Conservation (phyloP, 1,139 yeast species). For the Scheffersomyces illinoinensis region DNA sequence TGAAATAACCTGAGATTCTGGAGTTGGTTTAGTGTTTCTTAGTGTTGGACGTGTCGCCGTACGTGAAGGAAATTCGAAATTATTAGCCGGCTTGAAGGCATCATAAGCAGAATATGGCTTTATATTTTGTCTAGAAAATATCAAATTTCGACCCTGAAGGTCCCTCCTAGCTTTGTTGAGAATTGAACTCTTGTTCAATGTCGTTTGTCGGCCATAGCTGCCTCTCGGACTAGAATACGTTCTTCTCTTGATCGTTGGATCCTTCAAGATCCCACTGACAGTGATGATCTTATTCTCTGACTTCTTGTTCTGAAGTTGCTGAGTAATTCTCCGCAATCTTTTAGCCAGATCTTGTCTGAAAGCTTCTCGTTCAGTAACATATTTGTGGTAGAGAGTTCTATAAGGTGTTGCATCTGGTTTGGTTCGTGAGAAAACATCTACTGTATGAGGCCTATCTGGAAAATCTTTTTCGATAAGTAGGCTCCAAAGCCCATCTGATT, state of each 20-base stretch:
- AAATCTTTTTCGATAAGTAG: slow-evolving; percentile 47
- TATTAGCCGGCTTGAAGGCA: slow-evolving; percentile 15
- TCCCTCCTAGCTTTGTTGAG: slow-evolving; percentile 39
- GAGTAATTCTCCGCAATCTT: slow-evolving; percentile 46
- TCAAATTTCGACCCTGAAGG: slow-evolving; percentile 30
- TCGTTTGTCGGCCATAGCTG: slow-evolving; percentile 4
- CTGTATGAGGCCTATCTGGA: slow-evolving; percentile 39
- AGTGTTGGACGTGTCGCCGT: neutral
- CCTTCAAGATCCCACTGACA: slow-evolving; percentile 37
- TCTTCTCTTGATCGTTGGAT: slow-evolving; percentile 37
- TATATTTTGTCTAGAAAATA: slow-evolving; percentile 25
- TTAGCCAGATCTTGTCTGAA: slow-evolving; percentile 54
- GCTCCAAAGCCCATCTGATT: slow-evolving; percentile 55
- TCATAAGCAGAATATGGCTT: slow-evolving; percentile 26
- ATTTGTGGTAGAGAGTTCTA: slow-evolving; percentile 44
- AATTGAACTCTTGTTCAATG: slow-evolving; percentile 27
- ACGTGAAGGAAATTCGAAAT: neutral
- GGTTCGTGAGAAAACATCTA: slow-evolving; percentile 1
- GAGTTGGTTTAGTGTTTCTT: neutral
- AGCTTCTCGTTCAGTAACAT: slow-evolving; percentile 42
- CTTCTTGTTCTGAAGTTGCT: slow-evolving; percentile 42
- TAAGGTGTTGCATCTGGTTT: slow-evolving; percentile 29
- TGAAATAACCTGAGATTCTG: neutral
- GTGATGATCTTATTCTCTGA: slow-evolving; percentile 47
- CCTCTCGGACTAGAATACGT: slow-evolving; percentile 7